phyloP scores from a whole-genome alignment of 2,329 filamentous ascomycete genomes.

The Triangularia setosa region DNA sequence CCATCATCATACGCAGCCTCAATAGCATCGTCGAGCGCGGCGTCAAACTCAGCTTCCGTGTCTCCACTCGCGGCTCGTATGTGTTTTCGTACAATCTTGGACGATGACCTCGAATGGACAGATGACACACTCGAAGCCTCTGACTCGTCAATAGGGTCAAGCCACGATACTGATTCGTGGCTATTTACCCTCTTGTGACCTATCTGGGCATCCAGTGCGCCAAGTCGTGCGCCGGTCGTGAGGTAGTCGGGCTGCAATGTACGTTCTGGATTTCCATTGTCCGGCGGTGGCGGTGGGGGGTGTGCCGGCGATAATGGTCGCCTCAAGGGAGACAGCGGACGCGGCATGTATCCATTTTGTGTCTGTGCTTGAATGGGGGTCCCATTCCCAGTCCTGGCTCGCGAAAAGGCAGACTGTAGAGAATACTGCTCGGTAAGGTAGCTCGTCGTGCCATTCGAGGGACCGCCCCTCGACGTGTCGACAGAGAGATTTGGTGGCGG shows the following conservation, averaged over 20 bases:
- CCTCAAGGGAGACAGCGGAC: constrained; percentile 62
- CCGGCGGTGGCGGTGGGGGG: constrained; percentile 31
- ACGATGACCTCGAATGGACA: constrained; percentile 74
- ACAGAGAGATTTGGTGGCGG: constrained; percentile 23
- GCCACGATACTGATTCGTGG: constrained; percentile 81
- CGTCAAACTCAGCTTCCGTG: constrained; percentile 88
- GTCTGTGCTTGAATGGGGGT: constrained; percentile 45
- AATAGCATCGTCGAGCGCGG: constrained; percentile 88
- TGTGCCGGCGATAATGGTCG: constrained; percentile 48
- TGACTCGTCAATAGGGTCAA: constrained; percentile 92
- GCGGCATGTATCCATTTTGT: constrained; percentile 61
- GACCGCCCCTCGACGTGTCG: constrained; percentile 22
- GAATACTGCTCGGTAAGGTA: constrained; percentile 34
- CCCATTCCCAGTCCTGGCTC: constrained; percentile 37
- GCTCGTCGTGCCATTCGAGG: constrained; percentile 26
- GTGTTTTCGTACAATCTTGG: constrained; percentile 64
- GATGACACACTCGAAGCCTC: constrained; percentile 76
- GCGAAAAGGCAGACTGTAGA: constrained; percentile 53
- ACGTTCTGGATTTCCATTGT: constrained; percentile 23
- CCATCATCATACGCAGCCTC: constrained; percentile 95
- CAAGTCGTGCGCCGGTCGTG: constrained; percentile 22
- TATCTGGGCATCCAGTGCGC: constrained; percentile 12
- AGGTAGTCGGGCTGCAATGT: constrained; percentile 16
- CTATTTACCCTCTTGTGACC: constrained; percentile 59
- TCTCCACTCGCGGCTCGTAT: constrained; percentile 64